Evolutionary conservation across 2,329 filamentous ascomycete species (phyloP).

Genomic region (Dactylonectria estremocensis): DNA sequence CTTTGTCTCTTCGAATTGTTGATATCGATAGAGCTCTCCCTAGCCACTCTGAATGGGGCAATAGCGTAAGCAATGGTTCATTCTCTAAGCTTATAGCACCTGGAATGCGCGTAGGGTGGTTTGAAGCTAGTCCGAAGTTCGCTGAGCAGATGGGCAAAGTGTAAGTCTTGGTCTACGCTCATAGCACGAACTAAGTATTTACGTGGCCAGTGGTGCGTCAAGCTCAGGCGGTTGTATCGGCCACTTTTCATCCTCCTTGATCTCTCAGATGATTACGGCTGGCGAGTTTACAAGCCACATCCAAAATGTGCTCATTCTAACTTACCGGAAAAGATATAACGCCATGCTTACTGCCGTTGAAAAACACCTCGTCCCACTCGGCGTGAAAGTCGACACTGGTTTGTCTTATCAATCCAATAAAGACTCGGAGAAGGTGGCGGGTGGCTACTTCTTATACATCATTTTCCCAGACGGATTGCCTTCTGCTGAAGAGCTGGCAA

Average conservation of each 20-base stretch:
- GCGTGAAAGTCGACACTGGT: background rate
- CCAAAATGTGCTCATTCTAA: slow-evolving; percentile 1
- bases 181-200: background rate
- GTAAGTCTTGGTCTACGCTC: slow-evolving; percentile 4
- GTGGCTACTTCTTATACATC: slow-evolving; percentile 18
- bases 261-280: slow-evolving; percentile 1
- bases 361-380: slow-evolving; percentile 2
- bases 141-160: slow-evolving; percentile 4
- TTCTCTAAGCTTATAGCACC: slow-evolving; percentile 78
- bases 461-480: slow-evolving; percentile 5
- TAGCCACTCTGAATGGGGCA: slow-evolving; percentile 64
- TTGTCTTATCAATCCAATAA: background rate
- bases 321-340: slow-evolving; percentile 6
- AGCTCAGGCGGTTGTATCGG: slow-evolving; percentile 3
- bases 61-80: slow-evolving; percentile 75
- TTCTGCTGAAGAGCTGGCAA: background rate
- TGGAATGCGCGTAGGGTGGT: slow-evolving; percentile 75
- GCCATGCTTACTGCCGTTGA: slow-evolving; percentile 6
- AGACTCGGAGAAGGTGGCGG: slow-evolving; percentile 2
- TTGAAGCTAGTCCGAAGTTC: slow-evolving; percentile 9
- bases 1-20: slow-evolving; percentile 7
- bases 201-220: background rate
- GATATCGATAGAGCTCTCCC: slow-evolving; percentile 9
- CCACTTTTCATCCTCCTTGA: slow-evolving; percentile 8
- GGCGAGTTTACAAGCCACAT: background rate